phyloP scores from a whole-genome alignment of 2,329 filamentous ascomycete genomes.

The Pseudogymnoascus sp. region DNA sequence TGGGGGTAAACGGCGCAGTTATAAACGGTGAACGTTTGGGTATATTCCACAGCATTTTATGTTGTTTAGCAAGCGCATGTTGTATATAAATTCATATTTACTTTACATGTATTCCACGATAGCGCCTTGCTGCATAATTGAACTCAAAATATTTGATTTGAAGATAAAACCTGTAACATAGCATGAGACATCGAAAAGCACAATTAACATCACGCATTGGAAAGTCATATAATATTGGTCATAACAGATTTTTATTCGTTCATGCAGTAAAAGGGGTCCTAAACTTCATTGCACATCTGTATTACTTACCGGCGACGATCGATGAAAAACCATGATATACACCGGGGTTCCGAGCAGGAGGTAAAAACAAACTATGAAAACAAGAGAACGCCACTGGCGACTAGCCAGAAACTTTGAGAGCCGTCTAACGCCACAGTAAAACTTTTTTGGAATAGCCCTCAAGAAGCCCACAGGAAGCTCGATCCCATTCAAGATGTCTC shows the following conservation, averaged over 20 bases:
- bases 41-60: neutral
- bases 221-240: neutral
- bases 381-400: conserved; percentile 7
- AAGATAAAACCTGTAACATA: neutral
- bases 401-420: conserved; percentile 8
- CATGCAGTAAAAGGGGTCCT: conserved; percentile 1
- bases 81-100: neutral
- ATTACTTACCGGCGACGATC: conserved; percentile 8
- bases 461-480: conserved; percentile 28
- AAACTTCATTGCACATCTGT: conserved; percentile 8
- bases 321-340: conserved; percentile 7
- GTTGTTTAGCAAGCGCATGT: neutral
- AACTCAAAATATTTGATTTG: neutral
- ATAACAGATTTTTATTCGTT: conserved; percentile 4
- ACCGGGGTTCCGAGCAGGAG: neutral
- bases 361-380: conserved; percentile 2
- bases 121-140: neutral
- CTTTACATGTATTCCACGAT: neutral
- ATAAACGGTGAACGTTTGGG: neutral
- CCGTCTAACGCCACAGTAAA: conserved; percentile 9
- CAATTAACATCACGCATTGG: neutral
- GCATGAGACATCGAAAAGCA: neutral
- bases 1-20: neutral
- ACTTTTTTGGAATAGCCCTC: conserved; percentile 21
- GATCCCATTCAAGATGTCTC: conserved; percentile 26